Evolutionary conservation across 805 yeast species (phyloP), one percentile per base, ranked within the genome.

Genomic region (Candida endomychidarum): DNA sequence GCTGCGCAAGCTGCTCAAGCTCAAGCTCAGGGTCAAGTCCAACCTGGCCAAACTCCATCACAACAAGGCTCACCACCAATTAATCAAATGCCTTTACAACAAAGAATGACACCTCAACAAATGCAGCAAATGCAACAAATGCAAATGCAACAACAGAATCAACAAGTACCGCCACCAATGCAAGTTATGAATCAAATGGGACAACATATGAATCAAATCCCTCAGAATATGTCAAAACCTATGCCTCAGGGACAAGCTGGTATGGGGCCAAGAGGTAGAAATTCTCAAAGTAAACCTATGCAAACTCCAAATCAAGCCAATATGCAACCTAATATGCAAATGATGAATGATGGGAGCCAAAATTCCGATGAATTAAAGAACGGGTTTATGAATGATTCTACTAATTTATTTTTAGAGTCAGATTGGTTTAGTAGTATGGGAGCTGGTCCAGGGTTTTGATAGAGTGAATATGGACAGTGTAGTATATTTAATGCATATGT

Each of bases 361-460:
- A 17, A 20, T 8, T 34, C 39, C 18, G 35, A 34, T 5, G 39
- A 34, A 8, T 22, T 33, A 34, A 40, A 34, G 26, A 34, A 34
- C 19, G 32, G 42, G 19, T 35, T 41, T 20, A 45, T 46, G 35
- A 41, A 37, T 20, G 45, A 41, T 19, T 22, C 37, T 11, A 28
- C 38, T 3, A 41, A 41, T 21, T 37, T 41, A 5, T 44, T 47
- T 26, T 35, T 47, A 17, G 57, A 47, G 24, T 36, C 50, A 12
- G 65, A 61, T 41, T 61, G 67, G 67, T 51, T 61, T 39, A 56
- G 58, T 31, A 53, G 53, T 43, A 54, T 61, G 56, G 67, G 63
- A 3, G 48, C 63, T 0, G 64, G 65, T 1, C 63, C 66, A 2
- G 63, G 65, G 9, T 60, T 61, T 37, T 49, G 47, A 11, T 53